These are phyloP conservation scores for Astrothelium macrocarpum DNA, from an alignment of 495 filamentous ascomycete genomes.

Conservation along the genomic window DNA sequence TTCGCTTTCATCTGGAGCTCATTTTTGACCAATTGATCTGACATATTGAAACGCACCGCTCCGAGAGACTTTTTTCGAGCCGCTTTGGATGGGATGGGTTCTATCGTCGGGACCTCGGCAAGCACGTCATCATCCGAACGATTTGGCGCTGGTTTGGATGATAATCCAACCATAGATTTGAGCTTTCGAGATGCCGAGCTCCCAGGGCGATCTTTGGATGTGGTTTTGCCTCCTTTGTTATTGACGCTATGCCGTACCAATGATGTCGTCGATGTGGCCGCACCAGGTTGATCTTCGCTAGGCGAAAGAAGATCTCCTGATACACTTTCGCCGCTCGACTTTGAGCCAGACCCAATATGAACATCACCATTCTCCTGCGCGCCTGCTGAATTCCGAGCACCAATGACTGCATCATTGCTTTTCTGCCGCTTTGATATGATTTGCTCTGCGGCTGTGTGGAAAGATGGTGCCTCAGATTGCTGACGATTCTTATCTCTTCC, in stretches of 20 bases:
- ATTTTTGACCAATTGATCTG: conserved; percentile 37
- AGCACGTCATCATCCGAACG: conserved; percentile 20
- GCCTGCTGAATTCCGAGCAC: neutral
- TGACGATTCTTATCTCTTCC: neutral
- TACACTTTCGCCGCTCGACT: neutral
- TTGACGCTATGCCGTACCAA: neutral
- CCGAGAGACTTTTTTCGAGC: conserved; percentile 5
- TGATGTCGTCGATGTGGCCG: neutral
- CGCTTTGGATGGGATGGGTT: neutral
- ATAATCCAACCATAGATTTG: neutral
- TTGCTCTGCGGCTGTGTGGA: neutral
- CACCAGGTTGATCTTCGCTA: neutral
- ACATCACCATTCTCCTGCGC: neutral
- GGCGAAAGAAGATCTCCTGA: neutral
- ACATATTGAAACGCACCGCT: conserved; percentile 37
- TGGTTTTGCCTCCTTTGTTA: neutral
- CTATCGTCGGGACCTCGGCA: conserved; percentile 7
- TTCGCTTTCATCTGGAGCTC: conserved; percentile 28
- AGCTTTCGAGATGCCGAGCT: conserved; percentile 2
- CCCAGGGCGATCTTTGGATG: neutral
- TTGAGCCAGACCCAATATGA: neutral
- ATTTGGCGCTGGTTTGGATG: neutral
- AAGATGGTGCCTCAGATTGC: neutral
- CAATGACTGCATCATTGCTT: neutral
- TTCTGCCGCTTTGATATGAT: neutral